These are phyloP conservation scores for Ustilago loliicola DNA, from an alignment of 1,284 basidiomycete species.

Conservation along the genomic window DNA sequence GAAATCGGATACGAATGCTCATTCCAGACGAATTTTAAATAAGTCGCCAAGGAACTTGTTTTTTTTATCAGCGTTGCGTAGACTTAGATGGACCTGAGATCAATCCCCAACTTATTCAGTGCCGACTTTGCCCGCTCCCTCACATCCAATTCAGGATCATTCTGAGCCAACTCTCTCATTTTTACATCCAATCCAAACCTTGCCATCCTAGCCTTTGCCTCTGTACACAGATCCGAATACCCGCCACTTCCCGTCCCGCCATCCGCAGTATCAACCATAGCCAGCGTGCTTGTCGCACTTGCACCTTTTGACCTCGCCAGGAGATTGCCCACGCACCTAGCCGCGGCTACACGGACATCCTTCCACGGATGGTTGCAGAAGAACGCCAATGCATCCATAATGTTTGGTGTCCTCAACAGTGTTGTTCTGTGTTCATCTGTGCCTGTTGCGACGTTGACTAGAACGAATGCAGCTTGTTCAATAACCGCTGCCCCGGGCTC, in stretches of 20 bases:
- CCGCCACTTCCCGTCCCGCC: background rate
- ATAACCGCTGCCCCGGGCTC: conserved; percentile 47
- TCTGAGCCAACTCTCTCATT: conserved; percentile 34
- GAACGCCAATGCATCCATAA: conserved; percentile 59
- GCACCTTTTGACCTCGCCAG: conserved; percentile 20
- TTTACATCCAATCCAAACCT: conserved; percentile 43
- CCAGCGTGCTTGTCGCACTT: conserved; percentile 2
- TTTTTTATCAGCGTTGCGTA: background rate
- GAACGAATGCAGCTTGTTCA: conserved; percentile 61
- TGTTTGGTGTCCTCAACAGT: conserved; percentile 52
- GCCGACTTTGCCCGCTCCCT: conserved; percentile 46
- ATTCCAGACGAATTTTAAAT: background rate
- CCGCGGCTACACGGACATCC: conserved; percentile 43
- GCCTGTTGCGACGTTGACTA: conserved; percentile 66
- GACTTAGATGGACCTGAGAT: conserved; percentile 10
- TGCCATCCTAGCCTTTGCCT: conserved; percentile 36
- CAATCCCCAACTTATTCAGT: conserved; percentile 33
- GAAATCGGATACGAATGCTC: background rate
- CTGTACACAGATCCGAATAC: conserved; percentile 17
- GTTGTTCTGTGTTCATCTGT: conserved; percentile 41
- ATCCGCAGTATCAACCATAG: background rate
- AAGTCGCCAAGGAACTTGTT: background rate
- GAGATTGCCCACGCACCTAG: conserved; percentile 45
- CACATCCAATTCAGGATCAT: conserved; percentile 47
- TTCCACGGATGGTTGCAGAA: conserved; percentile 57